Evolutionary conservation across 306 rosid species (phyloP).

Genomic region (Cicer cuneatum): DNA sequence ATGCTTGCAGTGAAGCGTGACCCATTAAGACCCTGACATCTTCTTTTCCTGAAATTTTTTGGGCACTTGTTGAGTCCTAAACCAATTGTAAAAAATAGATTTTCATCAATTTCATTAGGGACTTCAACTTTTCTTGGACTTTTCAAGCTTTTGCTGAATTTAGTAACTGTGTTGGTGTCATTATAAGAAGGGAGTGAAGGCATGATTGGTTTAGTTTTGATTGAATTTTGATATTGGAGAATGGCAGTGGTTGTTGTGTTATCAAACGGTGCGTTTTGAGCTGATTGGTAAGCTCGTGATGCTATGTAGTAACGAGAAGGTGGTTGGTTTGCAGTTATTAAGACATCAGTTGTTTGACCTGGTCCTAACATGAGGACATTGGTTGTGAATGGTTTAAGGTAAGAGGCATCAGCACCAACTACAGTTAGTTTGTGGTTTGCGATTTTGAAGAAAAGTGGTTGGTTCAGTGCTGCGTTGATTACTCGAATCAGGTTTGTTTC

Average conservation of each 20-base stretch:
- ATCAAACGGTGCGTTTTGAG: conserved; percentile 77
- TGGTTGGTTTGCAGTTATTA: conserved; percentile 73
- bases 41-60: conserved; percentile 28
- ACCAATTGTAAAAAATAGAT: conserved; percentile 72
- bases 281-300: conserved; percentile 74
- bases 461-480: conserved; percentile 82
- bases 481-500: conserved; percentile 80
- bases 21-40: conserved; percentile 85
- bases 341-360: conserved; percentile 94
- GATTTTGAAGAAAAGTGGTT: conserved; percentile 70
- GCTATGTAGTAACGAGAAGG: conserved; percentile 79
- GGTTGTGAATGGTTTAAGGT: conserved; percentile 84
- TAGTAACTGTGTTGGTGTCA: conserved; percentile 77
- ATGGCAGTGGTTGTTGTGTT: conserved; percentile 95
- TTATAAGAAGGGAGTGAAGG: conserved; percentile 77
- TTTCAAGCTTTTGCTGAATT: conserved; percentile 63
- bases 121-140: conserved; percentile 66
- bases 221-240: conserved; percentile 60
- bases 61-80: conserved; percentile 87
- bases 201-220: conserved; percentile 58
- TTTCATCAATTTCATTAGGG: conserved; percentile 74
- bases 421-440: conserved; percentile 86
- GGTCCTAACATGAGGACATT: conserved; percentile 84
- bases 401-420: conserved; percentile 91
- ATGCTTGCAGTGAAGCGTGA: conserved; percentile 88